Base-by-base conservation (phyloP, 2,329 filamentous ascomycete genomes). In the Trichophyton verrucosum region DNA sequence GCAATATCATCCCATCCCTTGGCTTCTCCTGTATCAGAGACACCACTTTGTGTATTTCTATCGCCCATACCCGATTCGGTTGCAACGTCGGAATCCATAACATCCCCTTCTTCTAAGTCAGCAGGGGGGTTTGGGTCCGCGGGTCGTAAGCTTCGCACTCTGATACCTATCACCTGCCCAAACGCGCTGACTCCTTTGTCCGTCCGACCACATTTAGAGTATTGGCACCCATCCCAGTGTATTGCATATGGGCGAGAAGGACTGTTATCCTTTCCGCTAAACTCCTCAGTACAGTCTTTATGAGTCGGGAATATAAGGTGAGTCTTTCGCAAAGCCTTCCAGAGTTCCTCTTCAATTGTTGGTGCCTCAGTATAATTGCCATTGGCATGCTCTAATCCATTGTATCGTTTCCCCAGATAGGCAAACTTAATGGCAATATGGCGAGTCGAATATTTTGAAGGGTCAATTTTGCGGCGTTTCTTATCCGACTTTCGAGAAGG, bases 151-250 rank as follows among this genome's bases (percentile, higher is more conserved):
- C 91, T 96, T 70, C 92, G 81, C 15, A 99, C 86, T 60, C 87
- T 78, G 46, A 99, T 76, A 0, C 86, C 88, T 69, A 99, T 85
- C 61, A 99, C 94, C 77, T 99, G 94, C 0, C 94, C 94, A 76
- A 99, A 99, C 2, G 94, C 91, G 73, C 91, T 96, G 40, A 99
- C 94, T 11, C 94, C 94, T 60, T 85, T 81, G 72, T 99, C 94
- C 17, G 94, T 99, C 64, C 94, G 81, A 1, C 94, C 94, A 70
- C 92, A 96, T 74, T 99, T 99, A 40, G 88, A 91, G 73, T 97
- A 99, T 63, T 95, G 88, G 73, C 85, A 91, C 6, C 86, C 86
- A 38, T 88, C 84, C 81, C 90, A 96, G 72, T 89, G 86, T 27
- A 96, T 74, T 40, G 76, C 73, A 53, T 73, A 72, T 24, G 73